Conservation (phyloP, 2,329 filamentous ascomycete species). For the Alternaria incomplexa region DNA sequence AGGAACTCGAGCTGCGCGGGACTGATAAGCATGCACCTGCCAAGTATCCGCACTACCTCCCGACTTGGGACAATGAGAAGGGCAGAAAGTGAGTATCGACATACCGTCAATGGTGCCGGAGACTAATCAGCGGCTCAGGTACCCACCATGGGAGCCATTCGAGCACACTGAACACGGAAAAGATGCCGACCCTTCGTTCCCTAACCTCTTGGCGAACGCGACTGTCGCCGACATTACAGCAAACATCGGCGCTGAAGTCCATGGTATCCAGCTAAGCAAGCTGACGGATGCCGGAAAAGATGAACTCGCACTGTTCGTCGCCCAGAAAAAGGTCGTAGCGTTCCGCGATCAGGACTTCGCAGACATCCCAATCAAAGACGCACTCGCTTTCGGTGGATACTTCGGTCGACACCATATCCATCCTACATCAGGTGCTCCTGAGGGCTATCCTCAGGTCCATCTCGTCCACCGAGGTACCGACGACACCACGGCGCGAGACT, state of each 20-base stretch:
- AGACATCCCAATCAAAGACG: constrained; percentile 71
- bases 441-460: constrained; percentile 76
- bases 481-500: constrained; percentile 65
- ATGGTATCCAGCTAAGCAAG: constrained; percentile 72
- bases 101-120: neutral
- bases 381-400: constrained; percentile 73
- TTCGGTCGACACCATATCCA: constrained; percentile 85
- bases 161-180: constrained; percentile 77
- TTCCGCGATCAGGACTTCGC: constrained; percentile 75
- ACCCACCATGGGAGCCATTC: constrained; percentile 71
- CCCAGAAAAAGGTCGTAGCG: constrained; percentile 75
- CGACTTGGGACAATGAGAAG: constrained; percentile 70
- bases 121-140: constrained; percentile 49
- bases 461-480: constrained; percentile 76
- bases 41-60: constrained; percentile 75
- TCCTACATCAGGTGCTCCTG: constrained; percentile 76
- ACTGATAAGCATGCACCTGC: constrained; percentile 61
- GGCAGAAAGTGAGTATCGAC: constrained; percentile 1
- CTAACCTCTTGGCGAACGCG: constrained; percentile 67
- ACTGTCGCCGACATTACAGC: constrained; percentile 70
- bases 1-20: constrained; percentile 61
- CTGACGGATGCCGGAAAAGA: constrained; percentile 74
- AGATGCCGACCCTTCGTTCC: constrained; percentile 72
- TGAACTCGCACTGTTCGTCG: constrained; percentile 76
- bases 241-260: constrained; percentile 74